Evolutionary conservation across 768 basidiomycete species (phyloP).

Genomic region (Lentinula sp.): DNA sequence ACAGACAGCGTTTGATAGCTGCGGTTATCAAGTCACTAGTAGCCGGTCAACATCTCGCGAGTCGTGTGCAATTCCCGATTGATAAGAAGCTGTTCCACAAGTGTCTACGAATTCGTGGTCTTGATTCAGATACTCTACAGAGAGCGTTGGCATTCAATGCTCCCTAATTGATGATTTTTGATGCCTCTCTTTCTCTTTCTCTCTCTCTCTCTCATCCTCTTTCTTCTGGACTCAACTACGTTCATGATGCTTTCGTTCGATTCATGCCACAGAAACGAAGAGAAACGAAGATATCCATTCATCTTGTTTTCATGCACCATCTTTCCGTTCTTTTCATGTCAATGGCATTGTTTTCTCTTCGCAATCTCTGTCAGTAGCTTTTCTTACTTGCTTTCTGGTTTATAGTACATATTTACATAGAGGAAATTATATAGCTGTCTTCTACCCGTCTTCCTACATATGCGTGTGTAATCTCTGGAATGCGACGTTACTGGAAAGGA

Average conservation of each 20-base stretch:
- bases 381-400: not conserved
- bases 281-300: not conserved
- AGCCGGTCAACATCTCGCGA: slow-evolving; percentile 77
- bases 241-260: not conserved
- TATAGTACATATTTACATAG: not conserved
- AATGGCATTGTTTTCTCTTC: not conserved
- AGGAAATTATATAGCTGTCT: not conserved
- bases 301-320: not conserved
- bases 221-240: not conserved
- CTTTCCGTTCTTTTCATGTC: not conserved
- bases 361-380: slow-evolving; percentile 1
- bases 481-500: not conserved
- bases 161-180: slow-evolving; percentile 10
- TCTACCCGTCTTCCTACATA: not conserved
- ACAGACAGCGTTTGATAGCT: slow-evolving; percentile 81
- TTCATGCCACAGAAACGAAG: not conserved
- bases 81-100: slow-evolving; percentile 76
- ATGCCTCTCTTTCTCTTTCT: too few relatives aligned
- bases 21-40: slow-evolving; percentile 76
- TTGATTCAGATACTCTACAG: slow-evolving; percentile 50
- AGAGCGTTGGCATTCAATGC: slow-evolving; percentile 28
- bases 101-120: slow-evolving; percentile 64
- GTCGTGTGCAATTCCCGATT: slow-evolving; percentile 58
- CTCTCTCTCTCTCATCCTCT: too few relatives aligned
- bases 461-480: not conserved